These are phyloP conservation scores for Trichosporon coremiiforme DNA, from an alignment of 1,284 basidiomycete genomes.

Conservation along the genomic window DNA sequence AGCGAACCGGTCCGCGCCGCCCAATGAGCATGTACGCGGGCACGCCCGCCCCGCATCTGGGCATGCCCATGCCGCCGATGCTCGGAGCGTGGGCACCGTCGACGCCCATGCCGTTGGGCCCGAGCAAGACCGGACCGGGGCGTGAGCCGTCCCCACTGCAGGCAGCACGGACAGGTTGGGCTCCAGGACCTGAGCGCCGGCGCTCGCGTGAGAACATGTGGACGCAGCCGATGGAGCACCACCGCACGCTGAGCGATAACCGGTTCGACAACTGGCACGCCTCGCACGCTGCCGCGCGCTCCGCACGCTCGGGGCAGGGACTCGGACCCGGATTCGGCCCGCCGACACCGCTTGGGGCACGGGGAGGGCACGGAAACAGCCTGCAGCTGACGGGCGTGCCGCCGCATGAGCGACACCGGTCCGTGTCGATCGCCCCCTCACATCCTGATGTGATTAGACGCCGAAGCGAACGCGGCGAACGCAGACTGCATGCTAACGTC, in stretches of 20 bases:
- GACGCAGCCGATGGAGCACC: background rate
- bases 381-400: background rate
- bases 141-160: background rate
- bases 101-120: background rate
- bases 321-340: background rate
- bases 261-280: background rate
- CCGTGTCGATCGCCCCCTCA: background rate
- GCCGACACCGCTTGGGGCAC: background rate
- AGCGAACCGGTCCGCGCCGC: background rate
- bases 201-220: background rate
- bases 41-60: background rate
- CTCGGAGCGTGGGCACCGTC: background rate
- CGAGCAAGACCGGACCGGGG: background rate
- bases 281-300: background rate
- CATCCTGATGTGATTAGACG: conserved; percentile 3
- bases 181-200: background rate
- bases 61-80: background rate
- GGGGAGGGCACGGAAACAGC: background rate
- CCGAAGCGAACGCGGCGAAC: background rate
- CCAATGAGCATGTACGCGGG: background rate
- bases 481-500: background rate
- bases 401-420: background rate
- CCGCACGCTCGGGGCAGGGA: background rate
- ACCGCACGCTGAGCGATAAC: conserved; percentile 11
- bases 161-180: background rate